A percentile compares a stretch with the other conserved stretches of the same genome.
Evolutionary conservation across 306 rosid species (phyloP).

Genomic region (Vigna hirtella): DNA sequence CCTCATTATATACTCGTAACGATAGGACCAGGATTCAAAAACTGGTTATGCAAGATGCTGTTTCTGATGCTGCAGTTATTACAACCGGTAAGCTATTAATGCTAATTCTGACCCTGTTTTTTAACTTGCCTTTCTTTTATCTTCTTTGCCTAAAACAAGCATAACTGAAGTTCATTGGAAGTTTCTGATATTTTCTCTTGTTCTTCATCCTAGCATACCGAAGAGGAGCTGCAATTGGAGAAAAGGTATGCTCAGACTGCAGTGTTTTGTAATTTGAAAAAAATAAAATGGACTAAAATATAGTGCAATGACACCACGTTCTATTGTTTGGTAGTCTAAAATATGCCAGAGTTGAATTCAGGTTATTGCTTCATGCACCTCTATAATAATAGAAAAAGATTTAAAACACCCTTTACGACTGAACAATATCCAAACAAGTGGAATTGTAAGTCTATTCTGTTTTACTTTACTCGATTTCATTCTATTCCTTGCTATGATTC

Average conservation of each 20-base stretch:
- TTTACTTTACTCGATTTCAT: not conserved
- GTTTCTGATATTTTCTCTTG: slow-evolving; percentile 44
- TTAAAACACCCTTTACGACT: too few relatives aligned
- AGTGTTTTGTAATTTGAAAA: too few relatives aligned
- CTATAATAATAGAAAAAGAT: too few relatives aligned
- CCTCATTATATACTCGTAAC: slow-evolving; percentile 80
- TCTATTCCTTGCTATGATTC: not conserved
- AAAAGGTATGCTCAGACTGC: slow-evolving; percentile 63
- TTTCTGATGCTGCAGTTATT: slow-evolving; percentile 81
- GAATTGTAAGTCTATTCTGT: not conserved
- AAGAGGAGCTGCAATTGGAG: slow-evolving; percentile 77
- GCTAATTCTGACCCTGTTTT: slow-evolving; percentile 15
- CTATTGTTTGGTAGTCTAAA: too few relatives aligned
- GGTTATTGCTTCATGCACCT: too few relatives aligned
- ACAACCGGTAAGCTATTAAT: slow-evolving; percentile 66
- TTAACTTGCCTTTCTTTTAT: not conserved
- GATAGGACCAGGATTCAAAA: slow-evolving; percentile 72
- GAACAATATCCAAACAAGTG: not conserved
- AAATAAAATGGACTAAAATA: too few relatives aligned
- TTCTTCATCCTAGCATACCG: slow-evolving; percentile 62
- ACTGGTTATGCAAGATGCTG: slow-evolving; percentile 71
- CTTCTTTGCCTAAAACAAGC: slow-evolving; percentile 18
- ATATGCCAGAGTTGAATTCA: too few relatives aligned
- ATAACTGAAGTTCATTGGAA: slow-evolving; percentile 27
- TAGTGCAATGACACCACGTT: too few relatives aligned